phyloP scores from a whole-genome alignment of 1,284 basidiomycete genomes.

The Sanghuangporus baumii region DNA sequence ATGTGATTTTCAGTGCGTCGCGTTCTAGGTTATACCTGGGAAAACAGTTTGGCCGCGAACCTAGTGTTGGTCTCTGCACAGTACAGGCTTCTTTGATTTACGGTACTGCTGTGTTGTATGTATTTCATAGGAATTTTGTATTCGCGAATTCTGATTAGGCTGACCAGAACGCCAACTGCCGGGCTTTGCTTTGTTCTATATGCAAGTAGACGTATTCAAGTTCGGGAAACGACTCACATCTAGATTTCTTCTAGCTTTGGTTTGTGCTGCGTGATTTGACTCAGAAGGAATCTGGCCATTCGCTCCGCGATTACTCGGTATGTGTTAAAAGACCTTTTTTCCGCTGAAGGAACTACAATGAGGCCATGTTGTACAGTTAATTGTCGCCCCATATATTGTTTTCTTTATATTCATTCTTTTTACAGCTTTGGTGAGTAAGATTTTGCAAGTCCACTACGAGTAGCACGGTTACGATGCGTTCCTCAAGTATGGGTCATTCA shows the following conservation, averaged over 20 bases:
- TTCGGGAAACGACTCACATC: neutral
- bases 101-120: slow-evolving; percentile 12
- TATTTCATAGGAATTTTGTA: neutral
- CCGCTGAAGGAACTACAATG: neutral
- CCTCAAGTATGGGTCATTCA: slow-evolving; percentile 5
- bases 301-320: neutral
- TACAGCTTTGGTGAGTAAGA: slow-evolving; percentile 5
- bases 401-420: neutral
- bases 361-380: neutral
- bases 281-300: neutral
- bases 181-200: slow-evolving; percentile 11
- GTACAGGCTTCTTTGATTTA: slow-evolving; percentile 12
- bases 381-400: slow-evolving; percentile 7
- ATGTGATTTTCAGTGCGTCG: neutral
- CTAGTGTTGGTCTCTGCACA: neutral
- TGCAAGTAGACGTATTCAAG: neutral
- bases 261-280: neutral
- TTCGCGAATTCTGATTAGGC: neutral
- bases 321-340: neutral
- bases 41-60: slow-evolving; percentile 9
- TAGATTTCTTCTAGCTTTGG: slow-evolving; percentile 7
- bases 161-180: slow-evolving; percentile 9
- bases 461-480: neutral
- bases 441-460: neutral
- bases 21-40: slow-evolving; percentile 8